Percentiles rank a stretch among this genome's conserved stretches.
Conservation (phyloP, 2,329 filamentous ascomycete species). For the Hymenoscyphus infarciens region DNA sequence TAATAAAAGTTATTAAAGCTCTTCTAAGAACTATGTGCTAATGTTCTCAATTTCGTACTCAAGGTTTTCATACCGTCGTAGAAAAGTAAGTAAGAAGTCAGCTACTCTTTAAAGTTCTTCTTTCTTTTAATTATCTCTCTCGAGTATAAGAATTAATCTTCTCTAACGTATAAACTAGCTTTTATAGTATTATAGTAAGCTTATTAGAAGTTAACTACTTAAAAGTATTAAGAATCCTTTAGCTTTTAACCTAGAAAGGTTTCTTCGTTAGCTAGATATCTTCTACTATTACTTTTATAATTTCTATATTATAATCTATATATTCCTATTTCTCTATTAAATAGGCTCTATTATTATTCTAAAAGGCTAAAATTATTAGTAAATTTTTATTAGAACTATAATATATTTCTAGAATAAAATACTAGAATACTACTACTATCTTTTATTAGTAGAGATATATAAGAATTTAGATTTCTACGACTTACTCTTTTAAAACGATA, state of each 20-base stretch:
- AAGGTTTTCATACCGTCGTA: conserved; percentile 11
- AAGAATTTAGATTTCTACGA: not conserved
- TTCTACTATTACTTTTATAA: conserved; percentile 18
- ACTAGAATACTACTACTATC: conserved; percentile 8
- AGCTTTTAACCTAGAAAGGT: conserved; percentile 5
- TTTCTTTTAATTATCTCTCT: conserved; percentile 5
- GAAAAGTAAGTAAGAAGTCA: conserved; percentile 14
- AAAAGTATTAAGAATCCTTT: conserved; percentile 10
- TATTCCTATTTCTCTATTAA: not conserved
- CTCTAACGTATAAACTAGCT: conserved; percentile 8
- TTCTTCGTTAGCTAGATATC: conserved; percentile 13
- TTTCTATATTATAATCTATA: conserved; percentile 17
- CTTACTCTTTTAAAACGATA: conserved; percentile 13
- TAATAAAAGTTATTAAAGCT: conserved; percentile 16
- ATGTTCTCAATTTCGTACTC: conserved; percentile 16
- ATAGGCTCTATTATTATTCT: conserved; percentile 17
- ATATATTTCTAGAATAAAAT: conserved; percentile 2
- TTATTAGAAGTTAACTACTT: not conserved
- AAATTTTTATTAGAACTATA: not conserved
- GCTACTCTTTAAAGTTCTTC: conserved; percentile 14
- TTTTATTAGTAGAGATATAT: conserved; percentile 7
- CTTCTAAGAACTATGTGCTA: conserved; percentile 6
- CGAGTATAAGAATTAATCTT: not conserved
- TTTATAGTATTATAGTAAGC: not conserved
- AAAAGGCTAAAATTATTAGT: conserved; percentile 18